Base-by-base conservation (phyloP, 306 rosid genomes). In the Lablab purpureus region DNA sequence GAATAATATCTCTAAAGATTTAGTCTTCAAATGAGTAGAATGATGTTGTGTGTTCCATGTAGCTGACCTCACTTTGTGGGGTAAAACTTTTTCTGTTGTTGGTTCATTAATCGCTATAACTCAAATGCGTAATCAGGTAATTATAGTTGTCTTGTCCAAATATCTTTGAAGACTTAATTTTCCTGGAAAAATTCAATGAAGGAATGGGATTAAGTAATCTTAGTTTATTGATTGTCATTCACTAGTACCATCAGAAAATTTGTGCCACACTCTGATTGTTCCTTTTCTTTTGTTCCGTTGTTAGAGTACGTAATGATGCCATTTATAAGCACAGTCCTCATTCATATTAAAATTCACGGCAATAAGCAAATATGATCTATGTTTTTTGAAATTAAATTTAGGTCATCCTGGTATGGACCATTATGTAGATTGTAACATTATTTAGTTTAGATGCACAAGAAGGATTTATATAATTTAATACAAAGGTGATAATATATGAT, bases 261-360 rank as follows among this genome's bases (percentile, higher is more conserved):
- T 79, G 66, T 50, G 49, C 73, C 18, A 12, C 55, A 7, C 56
- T 17, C 67, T 41, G 56, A 50, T 54, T 52, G 21, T 25, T 55
- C 66, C 47, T 32, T 71, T 55, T 46, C 59, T 17, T 46, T 66
- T 50, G 30, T 47, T 67, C 52, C 47, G 49, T 59, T 55, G 30
- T 59, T 74, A 72, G n/a, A 21, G 63, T 79, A 15, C 36, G 17
- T 54, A 69, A 18, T 40, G 73, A 66, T 41, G 51, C 56, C 74
- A 68, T 69, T 63, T 69, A 41, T 23, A 17, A 2, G 22, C 36
- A 45, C 15, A 68, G 58, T 54, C 45, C 63, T 50, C 15, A 37
- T 78, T 74, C 23, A 46, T 78, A 14, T 10, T 67, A 63, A 68
- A 84, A 47, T 60, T 8, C 45, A 50, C 32, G 40, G 47, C n/a